A percentile compares a stretch with the other conserved stretches of the same genome.
Evolutionary conservation across 306 rosid species (phyloP).

Genomic region (Rosa persica): DNA sequence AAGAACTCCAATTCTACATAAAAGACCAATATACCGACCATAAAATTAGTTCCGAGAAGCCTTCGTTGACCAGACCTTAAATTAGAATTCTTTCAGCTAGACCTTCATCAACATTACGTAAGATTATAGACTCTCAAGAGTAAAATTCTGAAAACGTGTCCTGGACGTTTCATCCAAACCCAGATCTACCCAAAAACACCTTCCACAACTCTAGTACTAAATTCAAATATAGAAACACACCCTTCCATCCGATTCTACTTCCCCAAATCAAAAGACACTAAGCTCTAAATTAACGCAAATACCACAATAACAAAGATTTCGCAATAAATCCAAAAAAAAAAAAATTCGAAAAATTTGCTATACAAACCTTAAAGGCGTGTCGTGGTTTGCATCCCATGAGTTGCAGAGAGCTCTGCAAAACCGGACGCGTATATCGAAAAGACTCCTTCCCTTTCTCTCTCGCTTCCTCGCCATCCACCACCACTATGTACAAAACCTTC

Average conservation of each 20-base stretch:
- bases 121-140: neutral
- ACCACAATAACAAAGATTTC: neutral
- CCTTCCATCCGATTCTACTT: too few relatives aligned
- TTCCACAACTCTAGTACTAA: neutral
- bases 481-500: conserved; percentile 62
- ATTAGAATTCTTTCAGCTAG: neutral
- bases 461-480: conserved; percentile 57
- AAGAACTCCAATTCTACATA: neutral
- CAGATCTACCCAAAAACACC: conserved; percentile 32
- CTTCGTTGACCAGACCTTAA: conserved; percentile 6
- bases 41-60: neutral
- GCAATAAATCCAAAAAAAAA: neutral
- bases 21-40: conserved; percentile 7
- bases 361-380: conserved; percentile 80
- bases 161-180: conserved; percentile 16
- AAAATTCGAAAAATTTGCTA: neutral
- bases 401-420: conserved; percentile 80
- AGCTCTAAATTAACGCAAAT: neutral
- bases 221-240: neutral
- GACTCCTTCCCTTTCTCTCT: conserved; percentile 54
- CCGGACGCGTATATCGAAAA: conserved; percentile 71
- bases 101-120: conserved; percentile 12
- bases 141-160: neutral
- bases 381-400: conserved; percentile 95
- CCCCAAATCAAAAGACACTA: neutral